Evolutionary conservation across 2,329 filamentous ascomycete species (phyloP).

Genomic region (Cadophora sp.): DNA sequence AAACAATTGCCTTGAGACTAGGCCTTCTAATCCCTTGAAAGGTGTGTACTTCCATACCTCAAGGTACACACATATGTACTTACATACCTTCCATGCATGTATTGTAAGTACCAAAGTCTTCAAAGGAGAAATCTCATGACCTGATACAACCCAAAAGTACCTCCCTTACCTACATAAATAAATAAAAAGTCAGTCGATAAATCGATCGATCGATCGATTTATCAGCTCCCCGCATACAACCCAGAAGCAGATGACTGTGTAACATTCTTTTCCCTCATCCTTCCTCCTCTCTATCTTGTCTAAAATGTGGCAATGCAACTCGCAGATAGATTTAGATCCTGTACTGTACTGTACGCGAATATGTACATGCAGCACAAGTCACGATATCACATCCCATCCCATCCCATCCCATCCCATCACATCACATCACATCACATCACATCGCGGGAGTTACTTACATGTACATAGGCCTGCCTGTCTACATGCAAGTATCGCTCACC

Average conservation of each 20-base stretch:
- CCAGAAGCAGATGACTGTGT: neutral
- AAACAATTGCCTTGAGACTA: neutral
- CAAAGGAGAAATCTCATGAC: no score
- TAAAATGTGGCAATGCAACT: no score
- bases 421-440: neutral
- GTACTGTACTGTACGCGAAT: neutral
- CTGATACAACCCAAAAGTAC: no score
- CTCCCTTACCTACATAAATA: neutral
- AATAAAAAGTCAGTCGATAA: neutral
- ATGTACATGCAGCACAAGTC: constrained; percentile 14
- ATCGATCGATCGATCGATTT: neutral
- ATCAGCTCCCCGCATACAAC: constrained; percentile 1
- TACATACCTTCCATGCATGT: neutral
- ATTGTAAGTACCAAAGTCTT: neutral
- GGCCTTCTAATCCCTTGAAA: neutral
- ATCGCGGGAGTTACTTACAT: no score
- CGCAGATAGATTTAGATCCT: neutral
- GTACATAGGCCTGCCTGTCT: no score
- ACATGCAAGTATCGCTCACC: neutral
- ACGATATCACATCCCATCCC: no score
- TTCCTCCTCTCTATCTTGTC: no score
- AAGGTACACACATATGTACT: no score
- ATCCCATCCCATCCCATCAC: no score
- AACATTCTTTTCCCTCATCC: no score
- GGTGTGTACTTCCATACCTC: no score